phyloP scores from a whole-genome alignment of 768 basidiomycete species.

The Tricholoma furcatifolium region DNA sequence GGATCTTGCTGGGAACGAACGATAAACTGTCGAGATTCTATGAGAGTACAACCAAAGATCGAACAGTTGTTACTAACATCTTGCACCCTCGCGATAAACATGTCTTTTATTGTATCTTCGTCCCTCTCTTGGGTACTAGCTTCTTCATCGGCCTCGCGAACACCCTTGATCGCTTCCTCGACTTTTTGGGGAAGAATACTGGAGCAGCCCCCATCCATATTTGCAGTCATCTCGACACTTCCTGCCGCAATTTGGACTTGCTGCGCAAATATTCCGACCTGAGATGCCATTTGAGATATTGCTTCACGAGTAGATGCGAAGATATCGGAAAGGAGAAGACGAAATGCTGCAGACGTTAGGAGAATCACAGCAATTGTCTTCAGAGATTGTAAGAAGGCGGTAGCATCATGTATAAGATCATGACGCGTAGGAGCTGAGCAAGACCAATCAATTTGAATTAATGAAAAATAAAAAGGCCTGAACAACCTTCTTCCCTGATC shows the following conservation, averaged over 20 bases:
- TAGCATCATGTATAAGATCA: conserved; percentile 28
- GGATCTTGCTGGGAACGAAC: too few relatives aligned
- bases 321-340: conserved; percentile 31
- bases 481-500: conserved; percentile 15
- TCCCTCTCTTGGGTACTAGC: too few relatives aligned
- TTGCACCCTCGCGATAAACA: too few relatives aligned
- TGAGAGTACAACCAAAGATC: too few relatives aligned
- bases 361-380: conserved; percentile 26
- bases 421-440: conserved; percentile 19
- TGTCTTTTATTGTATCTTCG: too few relatives aligned
- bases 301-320: conserved; percentile 29
- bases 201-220: too few relatives aligned
- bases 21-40: too few relatives aligned
- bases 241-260: conserved; percentile 31
- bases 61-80: too few relatives aligned
- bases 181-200: too few relatives aligned
- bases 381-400: conserved; percentile 26
- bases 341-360: conserved; percentile 34
- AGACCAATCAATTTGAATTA: not conserved
- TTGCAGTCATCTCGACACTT: conserved; percentile 24
- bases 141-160: too few relatives aligned
- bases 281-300: conserved; percentile 30
- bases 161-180: too few relatives aligned
- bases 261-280: conserved; percentile 27
- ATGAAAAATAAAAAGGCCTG: not conserved